Evolutionary conservation across 2,329 filamentous ascomycete genomes (phyloP), one percentile per base, ranked within the genome.

Genomic region (Hyphodiscus sp.): DNA sequence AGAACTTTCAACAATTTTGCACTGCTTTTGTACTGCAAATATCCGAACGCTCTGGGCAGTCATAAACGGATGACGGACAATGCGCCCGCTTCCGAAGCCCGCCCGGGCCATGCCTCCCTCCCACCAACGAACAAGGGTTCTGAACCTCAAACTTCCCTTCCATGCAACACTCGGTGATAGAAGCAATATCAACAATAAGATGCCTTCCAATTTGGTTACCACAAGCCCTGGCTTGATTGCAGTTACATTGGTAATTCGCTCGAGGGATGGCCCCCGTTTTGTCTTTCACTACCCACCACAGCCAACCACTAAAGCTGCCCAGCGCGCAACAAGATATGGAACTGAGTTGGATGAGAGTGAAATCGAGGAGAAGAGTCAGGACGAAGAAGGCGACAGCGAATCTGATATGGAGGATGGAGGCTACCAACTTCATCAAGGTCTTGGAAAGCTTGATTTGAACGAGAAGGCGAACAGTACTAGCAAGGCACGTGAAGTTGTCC

Each of bases 241-340:
- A 15, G 59, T 69, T 43, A 62, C 62, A 2, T 53, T 69, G 13
- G 59, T 65, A 18, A 64, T 68, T 41, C 60, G 87, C 60, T 88
- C 87, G 33, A 83, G 86, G 60, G 86, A 89, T 62, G 89, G 90
- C 16, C 87, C 90, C 26, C 82, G 84, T 59, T 86, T 94, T 63
- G 86, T 94, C 63, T 95, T 91, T 70, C 89, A 95, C 70, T 94
- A 94, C 65, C 90, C 90, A n/a, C 79, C 84, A 62, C 71, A 74
- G 64, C 69, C 76, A 59, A 70, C 73, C 53, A 68, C 68, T 33
- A 61, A 70, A 41, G 65, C 70, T 52, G 63, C 69, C 20, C 56
- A 63, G 30, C 49, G 58, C 13, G 55, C 58, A 43, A 52, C 55
- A 13, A 56, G 64, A 44, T 66, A 65, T 41, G 65, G 66, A 23